Conservation (phyloP, 2,329 filamentous ascomycete species). For the Ascosphaera apis region DNA sequence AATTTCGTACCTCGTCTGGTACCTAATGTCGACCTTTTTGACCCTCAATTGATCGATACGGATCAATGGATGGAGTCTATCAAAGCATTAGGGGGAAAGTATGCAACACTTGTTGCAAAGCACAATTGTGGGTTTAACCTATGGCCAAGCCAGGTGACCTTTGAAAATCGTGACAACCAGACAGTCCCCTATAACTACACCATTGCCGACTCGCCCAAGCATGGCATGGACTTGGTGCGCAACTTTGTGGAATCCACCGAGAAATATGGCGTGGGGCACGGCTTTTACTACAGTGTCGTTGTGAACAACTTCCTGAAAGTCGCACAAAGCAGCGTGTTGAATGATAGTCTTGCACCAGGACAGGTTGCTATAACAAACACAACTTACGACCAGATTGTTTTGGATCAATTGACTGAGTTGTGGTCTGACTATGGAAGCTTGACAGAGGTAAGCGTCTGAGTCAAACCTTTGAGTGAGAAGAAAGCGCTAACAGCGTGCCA, state of each 20-base stretch:
- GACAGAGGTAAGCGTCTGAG: too few relatives aligned
- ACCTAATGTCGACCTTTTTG: too few relatives aligned
- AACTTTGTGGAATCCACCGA: slow-evolving; percentile 9
- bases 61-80: slow-evolving; percentile 12
- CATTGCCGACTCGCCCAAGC: slow-evolving; percentile 9
- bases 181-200: slow-evolving; percentile 11
- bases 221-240: slow-evolving; percentile 9
- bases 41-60: too few relatives aligned
- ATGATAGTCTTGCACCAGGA: too few relatives aligned
- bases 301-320: slow-evolving; percentile 12
- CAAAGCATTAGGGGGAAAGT: slow-evolving; percentile 9
- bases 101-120: slow-evolving; percentile 12
- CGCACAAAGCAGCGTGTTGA: too few relatives aligned
- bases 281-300: slow-evolving; percentile 12
- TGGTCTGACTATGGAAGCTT: too few relatives aligned
- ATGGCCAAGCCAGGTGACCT: slow-evolving; percentile 11
- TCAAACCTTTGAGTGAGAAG: too few relatives aligned
- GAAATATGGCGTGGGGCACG: slow-evolving; percentile 10
- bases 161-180: slow-evolving; percentile 8
- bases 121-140: slow-evolving; percentile 13
- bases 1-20: too few relatives aligned
- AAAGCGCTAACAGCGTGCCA: too few relatives aligned
- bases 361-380: too few relatives aligned
- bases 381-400: too few relatives aligned
- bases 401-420: too few relatives aligned